phyloP scores from a whole-genome alignment of 148 eudicot genomes.

The Fallopia convolvulus region DNA sequence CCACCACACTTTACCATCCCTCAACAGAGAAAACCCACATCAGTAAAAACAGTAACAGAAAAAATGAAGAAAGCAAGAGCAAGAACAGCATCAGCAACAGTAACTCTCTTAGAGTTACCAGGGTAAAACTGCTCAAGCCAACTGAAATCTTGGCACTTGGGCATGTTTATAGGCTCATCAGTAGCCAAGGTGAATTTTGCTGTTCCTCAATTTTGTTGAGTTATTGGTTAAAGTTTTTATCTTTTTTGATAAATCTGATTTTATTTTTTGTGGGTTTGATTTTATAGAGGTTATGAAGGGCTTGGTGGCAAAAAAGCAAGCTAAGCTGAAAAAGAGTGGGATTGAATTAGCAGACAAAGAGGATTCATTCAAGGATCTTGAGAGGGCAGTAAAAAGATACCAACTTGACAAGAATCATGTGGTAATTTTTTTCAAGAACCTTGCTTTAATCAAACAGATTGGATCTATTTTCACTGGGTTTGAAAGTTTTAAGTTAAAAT shows the following conservation, averaged over 20 bases:
- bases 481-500: too few species aligned
- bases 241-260: background rate
- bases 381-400: slow-evolving; percentile 31
- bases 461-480: background rate
- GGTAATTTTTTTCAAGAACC: slow-evolving; percentile 23
- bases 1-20: slow-evolving; percentile 54
- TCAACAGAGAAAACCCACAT: slow-evolving; percentile 13
- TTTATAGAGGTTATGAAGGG: slow-evolving; percentile 90
- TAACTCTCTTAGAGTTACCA: slow-evolving; percentile 53
- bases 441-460: background rate
- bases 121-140: slow-evolving; percentile 79
- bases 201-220: background rate
- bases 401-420: slow-evolving; percentile 41
- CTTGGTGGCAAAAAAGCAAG: slow-evolving; percentile 72
- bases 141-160: slow-evolving; percentile 72
- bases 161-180: slow-evolving; percentile 83
- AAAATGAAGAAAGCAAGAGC: slow-evolving; percentile 6
- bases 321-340: slow-evolving; percentile 61
- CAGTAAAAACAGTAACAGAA: slow-evolving; percentile 12
- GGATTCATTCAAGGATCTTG: slow-evolving; percentile 36
- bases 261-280: slow-evolving; percentile 5
- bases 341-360: slow-evolving; percentile 36
- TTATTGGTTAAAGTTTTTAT: background rate
- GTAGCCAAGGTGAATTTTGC: slow-evolving; percentile 51
- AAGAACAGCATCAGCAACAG: slow-evolving; percentile 12